phyloP scores from a whole-genome alignment of 192 early-diverging fungal genomes.

The Coemansia sp. region DNA sequence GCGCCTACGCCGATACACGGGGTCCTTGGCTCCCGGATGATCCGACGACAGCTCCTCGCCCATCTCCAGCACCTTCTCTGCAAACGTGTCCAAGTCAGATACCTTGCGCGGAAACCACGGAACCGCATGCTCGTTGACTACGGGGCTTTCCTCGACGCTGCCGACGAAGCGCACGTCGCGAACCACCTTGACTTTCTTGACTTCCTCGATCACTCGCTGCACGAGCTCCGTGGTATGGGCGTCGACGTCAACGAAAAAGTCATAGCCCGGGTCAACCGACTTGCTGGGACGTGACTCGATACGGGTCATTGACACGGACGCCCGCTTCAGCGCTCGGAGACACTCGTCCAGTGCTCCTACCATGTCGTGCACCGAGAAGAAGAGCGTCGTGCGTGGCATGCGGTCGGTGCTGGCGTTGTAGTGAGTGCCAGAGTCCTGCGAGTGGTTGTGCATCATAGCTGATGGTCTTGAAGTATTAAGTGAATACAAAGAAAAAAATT shows the following conservation, averaged over 20 bases:
- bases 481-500: not conserved
- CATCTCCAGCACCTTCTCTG: constrained; percentile 88
- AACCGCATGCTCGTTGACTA: constrained; percentile 31
- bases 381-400: constrained; percentile 59
- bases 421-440: constrained; percentile 19
- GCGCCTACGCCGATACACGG: constrained; percentile 78
- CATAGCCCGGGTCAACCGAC: constrained; percentile 77
- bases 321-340: constrained; percentile 65
- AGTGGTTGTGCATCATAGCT: constrained; percentile 30
- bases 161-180: constrained; percentile 61
- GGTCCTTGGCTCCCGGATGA: constrained; percentile 91
- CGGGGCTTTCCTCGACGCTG: constrained; percentile 5
- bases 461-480: not conserved
- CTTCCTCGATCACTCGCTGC: constrained; percentile 56
- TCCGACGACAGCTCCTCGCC: constrained; percentile 86
- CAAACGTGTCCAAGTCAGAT: constrained; percentile 87
- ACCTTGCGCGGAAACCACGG: constrained; percentile 97
- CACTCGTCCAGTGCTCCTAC: constrained; percentile 85
- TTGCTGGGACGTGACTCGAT: constrained; percentile 92
- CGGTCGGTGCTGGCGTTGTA: constrained; percentile 25
- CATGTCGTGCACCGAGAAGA: constrained; percentile 79
- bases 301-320: constrained; percentile 81
- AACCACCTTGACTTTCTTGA: constrained; percentile 60
- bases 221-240: constrained; percentile 64
- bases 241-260: constrained; percentile 92